Base-by-base conservation (phyloP, 2,329 filamentous ascomycete genomes). In the Fragosphaeria purpurea region DNA sequence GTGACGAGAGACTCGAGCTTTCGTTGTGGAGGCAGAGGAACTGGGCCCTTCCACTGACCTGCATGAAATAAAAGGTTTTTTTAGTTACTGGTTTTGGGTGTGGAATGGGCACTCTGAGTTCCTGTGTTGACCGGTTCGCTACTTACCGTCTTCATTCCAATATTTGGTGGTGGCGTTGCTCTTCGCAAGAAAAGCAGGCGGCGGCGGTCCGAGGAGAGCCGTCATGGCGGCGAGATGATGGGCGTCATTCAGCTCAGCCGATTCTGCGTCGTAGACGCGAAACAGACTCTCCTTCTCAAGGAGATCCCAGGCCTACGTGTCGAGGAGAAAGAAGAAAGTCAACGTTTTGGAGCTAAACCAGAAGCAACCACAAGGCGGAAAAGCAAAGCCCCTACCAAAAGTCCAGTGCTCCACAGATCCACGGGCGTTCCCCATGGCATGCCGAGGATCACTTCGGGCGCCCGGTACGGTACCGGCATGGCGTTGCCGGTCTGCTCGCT, bases 381-480 rank as follows among this genome's bases (percentile, higher is more conserved):
- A 37, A 11, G 4, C 35, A 37, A 37, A 22, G 2, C 3, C 11
- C 35, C 2, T 37, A 37, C 35, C 35, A 68, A 46, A 7, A 67
- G 57, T 41, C 61, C 65, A 2, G 61, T 51, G 35, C 61, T 65
- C 67, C 66, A 70, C 12, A 63, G 53, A 56, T 69, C 66, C 30
- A 67, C 61, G 12, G 55, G 37, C 41, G 57, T 56, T 12, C 61
- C 60, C 65, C 66, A 69, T 0, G 55, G 50, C 59, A 67, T 67
- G 31, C 59, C 58, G 12, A 68, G 59, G 54, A 68, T 63, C 6
- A 70, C 61, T 51, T 69, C 67, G 0, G 66, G 66, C 32, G 66
- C 61, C 12, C 63, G 60, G 46, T 64, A 65, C 2, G 53, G 60
- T 6, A 58, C 5, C 6, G 63, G 63, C 61, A 65, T 65, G 5